Evolutionary conservation across 306 rosid species (phyloP), one percentile per base, ranked within the genome.

Genomic region (Leucaena leucocephala): DNA sequence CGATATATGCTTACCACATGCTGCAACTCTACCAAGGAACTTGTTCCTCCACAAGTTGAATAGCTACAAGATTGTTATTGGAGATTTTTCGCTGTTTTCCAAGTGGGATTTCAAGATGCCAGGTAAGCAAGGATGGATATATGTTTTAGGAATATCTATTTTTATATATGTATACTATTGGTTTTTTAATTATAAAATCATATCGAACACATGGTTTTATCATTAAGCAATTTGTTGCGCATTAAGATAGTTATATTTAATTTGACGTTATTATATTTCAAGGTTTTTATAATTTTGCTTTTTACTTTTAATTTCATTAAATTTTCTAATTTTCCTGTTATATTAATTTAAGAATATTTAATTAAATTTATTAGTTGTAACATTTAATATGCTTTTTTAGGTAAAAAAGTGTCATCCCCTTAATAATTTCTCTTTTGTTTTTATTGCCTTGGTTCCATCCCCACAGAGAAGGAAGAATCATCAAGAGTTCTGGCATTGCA

Each of bases 61-160:
- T 40, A 75, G 66, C 33, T 86, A 81, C 61, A 81, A 78, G 73
- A 71, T 89, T 54, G 62, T 54, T 9, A 69, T 89, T 15, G 92
- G 92, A 17, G 84, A 82, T 64, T 33, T 39, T 6, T 27, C 27
- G 27, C 27, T 27, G 71, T 10, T 63, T 55, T 66, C 19, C 0
- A 55, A 54, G 46, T 38, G 75, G 1, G 80, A 81, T 43, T 70
- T 57, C 14, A 76, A 80, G 71, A 52, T 78, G 72, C 81, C 78
- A 5, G 82, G 74, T n/a, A 59, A 43, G 48, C 57, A 43, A 64
- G 22, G 84, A 84, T n/a, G 19, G 54, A 36, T 42, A 72, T 0
- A 84, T 27, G 27, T 27, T 27, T 27, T 27, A 27, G 27, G 27
- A 64, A 17, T n/a, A 54, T 16, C 11, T 54, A 7, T 50, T 50